Conservation (phyloP, 371 early-diverging fungal genomes). For the Smittium culicis region DNA sequence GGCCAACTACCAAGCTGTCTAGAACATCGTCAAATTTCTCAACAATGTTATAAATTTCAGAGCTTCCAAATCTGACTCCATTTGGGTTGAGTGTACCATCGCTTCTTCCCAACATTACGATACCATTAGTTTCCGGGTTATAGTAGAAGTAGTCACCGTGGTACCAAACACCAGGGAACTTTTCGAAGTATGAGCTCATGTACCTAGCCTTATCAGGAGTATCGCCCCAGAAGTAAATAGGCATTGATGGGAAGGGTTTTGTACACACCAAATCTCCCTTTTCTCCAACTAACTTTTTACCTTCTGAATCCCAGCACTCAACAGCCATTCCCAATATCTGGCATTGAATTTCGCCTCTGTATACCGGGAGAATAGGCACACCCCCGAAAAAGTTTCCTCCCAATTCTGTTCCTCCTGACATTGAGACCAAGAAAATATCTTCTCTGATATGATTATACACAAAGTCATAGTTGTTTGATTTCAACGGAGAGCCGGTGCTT, state of each 20-base stretch:
- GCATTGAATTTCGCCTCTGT: constrained; percentile 88
- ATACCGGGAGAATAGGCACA: constrained; percentile 73
- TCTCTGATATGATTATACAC: constrained; percentile 66
- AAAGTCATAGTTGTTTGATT: constrained; percentile 76
- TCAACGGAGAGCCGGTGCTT: constrained; percentile 88
- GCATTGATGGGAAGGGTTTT: constrained; percentile 93
- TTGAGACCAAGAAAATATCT: constrained; percentile 71
- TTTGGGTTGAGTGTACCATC: constrained; percentile 93
- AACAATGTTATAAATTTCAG: constrained; percentile 83
- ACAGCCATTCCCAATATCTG: constrained; percentile 84
- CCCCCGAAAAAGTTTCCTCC: constrained; percentile 85
- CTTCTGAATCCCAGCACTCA: constrained; percentile 64
- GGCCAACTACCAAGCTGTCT: constrained; percentile 69
- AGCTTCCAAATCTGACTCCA: constrained; percentile 91
- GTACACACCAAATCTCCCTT: constrained; percentile 83
- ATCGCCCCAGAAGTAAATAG: constrained; percentile 81
- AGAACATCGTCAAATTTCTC: constrained; percentile 50
- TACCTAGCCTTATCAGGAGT: constrained; percentile 49
- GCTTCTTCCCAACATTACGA: constrained; percentile 84
- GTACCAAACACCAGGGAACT: constrained; percentile 73
- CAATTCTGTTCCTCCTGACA: constrained; percentile 95
- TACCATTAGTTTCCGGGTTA: constrained; percentile 73
- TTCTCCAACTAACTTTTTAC: constrained; percentile 46
- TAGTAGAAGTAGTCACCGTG: constrained; percentile 88
- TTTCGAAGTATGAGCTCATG: constrained; percentile 70